Base-by-base conservation (phyloP, 345 rosid genomes). In the Anastatica hierochuntica region DNA sequence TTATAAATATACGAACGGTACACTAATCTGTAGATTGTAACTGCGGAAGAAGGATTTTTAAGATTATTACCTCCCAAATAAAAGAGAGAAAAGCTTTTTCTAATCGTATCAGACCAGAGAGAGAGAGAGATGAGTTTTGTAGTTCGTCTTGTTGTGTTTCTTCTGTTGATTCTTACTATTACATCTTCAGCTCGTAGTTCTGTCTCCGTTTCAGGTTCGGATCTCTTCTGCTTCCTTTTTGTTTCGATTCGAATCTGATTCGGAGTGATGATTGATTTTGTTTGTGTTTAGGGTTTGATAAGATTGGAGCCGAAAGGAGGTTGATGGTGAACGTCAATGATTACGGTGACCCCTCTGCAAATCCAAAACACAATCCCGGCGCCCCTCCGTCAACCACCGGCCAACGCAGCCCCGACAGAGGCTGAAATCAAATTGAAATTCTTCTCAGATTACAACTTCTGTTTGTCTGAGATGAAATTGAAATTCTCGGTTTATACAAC, bases 291-390 rank as follows among this genome's bases (percentile, higher is more conserved):
- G 72, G 56, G 2, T 21, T 59, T 30, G 57, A 11, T 19, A 46
- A 53, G 42, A 17, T 13, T 44, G 50, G 19, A 53, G 11, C 8
- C 16, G 52, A 24, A 18, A 53, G 45, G 24, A 67, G 56, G 41
- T 46, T 60, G 62, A 24, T 24, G 33, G 72, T 39, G 51, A 60
- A 16, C 39, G 61, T 53, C 12, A 50, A 53, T 14, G 72, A 67
- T 23, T 67, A 67, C 23, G 21, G 40, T 59, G 61, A 67, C 44
- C 72, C 72, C 0, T 67, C 72, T 33, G 72, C 72, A 10, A 67
- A 67, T 41, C 72, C 72, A 0, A 67, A 53, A 53, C 72, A 67
- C 26, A 12, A 67, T 40, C 72, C 72, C 40, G 44, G 39, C 15
- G 61, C 53, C 24, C 72, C 72, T 53, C 72, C 72, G 44, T 61